Percentiles rank a stretch among this genome's conserved stretches.
These are phyloP conservation scores for Solanum megistacrolobum DNA, from an alignment of 257 asterid species.

Conservation along the genomic window DNA sequence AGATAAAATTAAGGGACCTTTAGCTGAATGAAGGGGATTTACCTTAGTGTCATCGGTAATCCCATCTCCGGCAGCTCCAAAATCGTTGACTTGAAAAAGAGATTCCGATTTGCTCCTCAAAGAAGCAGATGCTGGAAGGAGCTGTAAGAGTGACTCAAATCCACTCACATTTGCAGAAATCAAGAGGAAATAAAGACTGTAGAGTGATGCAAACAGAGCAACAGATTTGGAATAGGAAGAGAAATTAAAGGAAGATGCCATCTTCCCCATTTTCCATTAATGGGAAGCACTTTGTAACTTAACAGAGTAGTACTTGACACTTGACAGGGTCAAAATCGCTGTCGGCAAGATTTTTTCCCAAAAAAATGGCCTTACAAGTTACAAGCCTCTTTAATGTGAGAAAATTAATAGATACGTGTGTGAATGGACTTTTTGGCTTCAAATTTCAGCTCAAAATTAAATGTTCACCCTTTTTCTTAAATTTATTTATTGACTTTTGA, in stretches of 20 bases:
- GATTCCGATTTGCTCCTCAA: background rate
- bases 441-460: too few relatives aligned
- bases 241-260: background rate
- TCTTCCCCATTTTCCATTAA: background rate
- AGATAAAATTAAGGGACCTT: background rate
- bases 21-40: background rate
- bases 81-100: conserved; percentile 12
- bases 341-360: background rate
- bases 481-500: background rate
- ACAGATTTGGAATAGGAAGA: background rate
- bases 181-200: background rate
- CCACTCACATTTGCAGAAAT: conserved; percentile 7
- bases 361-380: background rate
- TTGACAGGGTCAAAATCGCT: background rate
- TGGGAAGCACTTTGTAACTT: background rate
- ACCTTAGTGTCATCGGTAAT: conserved; percentile 26
- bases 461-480: too few relatives aligned
- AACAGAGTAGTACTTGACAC: background rate
- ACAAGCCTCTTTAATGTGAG: background rate
- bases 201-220: background rate
- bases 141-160: conserved; percentile 18
- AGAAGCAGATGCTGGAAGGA: conserved; percentile 11
- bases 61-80: conserved; percentile 36
- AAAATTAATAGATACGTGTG: background rate
- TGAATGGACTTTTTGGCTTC: too few relatives aligned